A percentile compares a stretch with the other conserved stretches of the same genome.
phyloP scores from a whole-genome alignment of 1,139 yeast species.

The Blastobotrys ciferrii region DNA sequence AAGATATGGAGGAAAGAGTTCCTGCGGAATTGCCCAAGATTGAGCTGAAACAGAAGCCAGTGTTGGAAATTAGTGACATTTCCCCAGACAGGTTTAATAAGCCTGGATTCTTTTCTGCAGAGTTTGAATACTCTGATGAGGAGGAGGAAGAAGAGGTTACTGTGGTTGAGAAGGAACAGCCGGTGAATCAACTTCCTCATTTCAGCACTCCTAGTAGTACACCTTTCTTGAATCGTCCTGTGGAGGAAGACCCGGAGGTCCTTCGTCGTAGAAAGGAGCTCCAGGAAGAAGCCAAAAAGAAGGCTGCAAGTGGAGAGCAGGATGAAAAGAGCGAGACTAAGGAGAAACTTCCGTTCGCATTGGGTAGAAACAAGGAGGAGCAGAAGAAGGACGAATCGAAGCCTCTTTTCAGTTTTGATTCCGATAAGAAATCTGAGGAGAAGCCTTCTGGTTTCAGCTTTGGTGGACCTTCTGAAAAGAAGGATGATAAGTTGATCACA shows the following conservation, averaged over 20 bases:
- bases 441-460: neutral
- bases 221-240: slow-evolving; percentile 8
- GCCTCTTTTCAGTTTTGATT: neutral
- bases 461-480: neutral
- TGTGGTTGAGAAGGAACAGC: slow-evolving; percentile 1
- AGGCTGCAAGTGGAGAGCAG: slow-evolving; percentile 11
- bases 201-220: neutral
- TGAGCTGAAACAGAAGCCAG: slow-evolving; percentile 25
- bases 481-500: slow-evolving; percentile 9
- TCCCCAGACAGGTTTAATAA: slow-evolving; percentile 28
- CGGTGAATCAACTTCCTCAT: neutral
- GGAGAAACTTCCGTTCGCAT: slow-evolving; percentile 12
- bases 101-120: slow-evolving; percentile 34
- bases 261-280: slow-evolving; percentile 13
- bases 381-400: neutral
- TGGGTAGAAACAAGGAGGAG: slow-evolving; percentile 3
- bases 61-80: slow-evolving; percentile 28
- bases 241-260: slow-evolving; percentile 15
- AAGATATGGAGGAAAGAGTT: slow-evolving; percentile 1
- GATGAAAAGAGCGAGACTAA: slow-evolving; percentile 6
- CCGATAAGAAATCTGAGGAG: slow-evolving; percentile 2
- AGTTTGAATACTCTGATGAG: slow-evolving; percentile 30
- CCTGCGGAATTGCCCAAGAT: slow-evolving; percentile 21
- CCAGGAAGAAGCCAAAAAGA: slow-evolving; percentile 6
- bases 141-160: slow-evolving; percentile 21